Conservation (phyloP, 78 protist species). For the Corallochytrium limacisporum region DNA sequence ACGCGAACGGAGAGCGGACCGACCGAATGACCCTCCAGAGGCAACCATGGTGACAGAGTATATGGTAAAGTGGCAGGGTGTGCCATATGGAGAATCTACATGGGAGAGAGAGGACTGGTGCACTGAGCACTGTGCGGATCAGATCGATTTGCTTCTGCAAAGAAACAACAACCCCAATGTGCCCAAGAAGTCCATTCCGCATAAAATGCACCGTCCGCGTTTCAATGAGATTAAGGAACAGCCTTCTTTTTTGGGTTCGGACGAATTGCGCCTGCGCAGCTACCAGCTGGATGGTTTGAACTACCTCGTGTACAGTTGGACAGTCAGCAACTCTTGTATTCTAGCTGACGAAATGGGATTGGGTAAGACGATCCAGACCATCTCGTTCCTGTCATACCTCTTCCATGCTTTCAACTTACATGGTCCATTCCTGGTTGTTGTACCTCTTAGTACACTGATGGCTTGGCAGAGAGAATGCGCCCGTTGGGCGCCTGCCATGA, state of each 20-base stretch:
- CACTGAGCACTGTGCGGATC: constrained; percentile 9
- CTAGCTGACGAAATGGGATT: constrained; percentile 51
- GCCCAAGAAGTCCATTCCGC: background rate
- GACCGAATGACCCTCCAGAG: background rate
- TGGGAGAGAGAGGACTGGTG: constrained; percentile 63
- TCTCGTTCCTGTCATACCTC: constrained; percentile 27
- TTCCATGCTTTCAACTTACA: constrained; percentile 27
- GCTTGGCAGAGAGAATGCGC: constrained; percentile 70
- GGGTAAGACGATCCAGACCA: constrained; percentile 31
- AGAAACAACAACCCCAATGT: background rate
- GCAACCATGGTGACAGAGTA: constrained; percentile 24
- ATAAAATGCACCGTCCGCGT: background rate
- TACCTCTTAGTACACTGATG: constrained; percentile 57
- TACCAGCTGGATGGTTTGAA: constrained; percentile 80
- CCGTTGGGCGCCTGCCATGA: constrained; percentile 73
- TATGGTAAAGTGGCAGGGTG: constrained; percentile 62
- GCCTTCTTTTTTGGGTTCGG: background rate
- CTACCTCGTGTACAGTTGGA: constrained; percentile 46
- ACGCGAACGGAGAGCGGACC: background rate
- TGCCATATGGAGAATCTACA: constrained; percentile 57
- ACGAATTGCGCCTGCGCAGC: constrained; percentile 39
- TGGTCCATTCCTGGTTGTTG: constrained; percentile 88
- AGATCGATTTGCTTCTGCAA: background rate
- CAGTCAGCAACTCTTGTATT: constrained; percentile 23
- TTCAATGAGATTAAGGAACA: background rate